A percentile compares a stretch with the other conserved stretches of the same genome.
Conservation (phyloP, 352 stramenopile genomes). For the Stephanocyclus meneghinianus region DNA sequence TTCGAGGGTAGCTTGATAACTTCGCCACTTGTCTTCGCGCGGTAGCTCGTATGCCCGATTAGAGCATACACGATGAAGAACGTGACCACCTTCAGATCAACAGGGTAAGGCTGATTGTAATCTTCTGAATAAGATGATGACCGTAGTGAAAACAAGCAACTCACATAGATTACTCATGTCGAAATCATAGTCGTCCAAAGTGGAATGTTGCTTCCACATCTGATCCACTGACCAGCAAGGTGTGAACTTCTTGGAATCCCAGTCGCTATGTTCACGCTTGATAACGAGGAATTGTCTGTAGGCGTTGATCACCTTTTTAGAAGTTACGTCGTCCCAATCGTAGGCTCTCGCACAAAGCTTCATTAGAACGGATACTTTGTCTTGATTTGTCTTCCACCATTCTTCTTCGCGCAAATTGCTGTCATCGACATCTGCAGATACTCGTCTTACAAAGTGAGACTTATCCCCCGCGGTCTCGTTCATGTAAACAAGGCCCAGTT, state of each 20-base stretch:
- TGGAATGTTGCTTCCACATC: slow-evolving; percentile 66
- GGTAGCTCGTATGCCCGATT: too few species aligned
- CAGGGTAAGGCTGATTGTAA: too few species aligned
- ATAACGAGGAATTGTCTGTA: slow-evolving; percentile 75
- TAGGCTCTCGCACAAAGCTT: slow-evolving; percentile 64
- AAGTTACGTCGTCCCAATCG: slow-evolving; percentile 49
- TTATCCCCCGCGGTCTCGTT: too few species aligned
- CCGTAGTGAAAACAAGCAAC: background rate
- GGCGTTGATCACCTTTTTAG: slow-evolving; percentile 57
- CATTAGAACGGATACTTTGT: slow-evolving; percentile 56
- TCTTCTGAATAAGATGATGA: too few species aligned
- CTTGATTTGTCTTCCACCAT: slow-evolving; percentile 63
- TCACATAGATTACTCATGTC: slow-evolving; percentile 17
- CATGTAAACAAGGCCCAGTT: too few species aligned
- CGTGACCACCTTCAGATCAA: background rate
- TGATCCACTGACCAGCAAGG: slow-evolving; percentile 56
- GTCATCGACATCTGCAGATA: too few species aligned
- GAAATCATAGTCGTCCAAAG: slow-evolving; percentile 22
- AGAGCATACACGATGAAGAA: background rate
- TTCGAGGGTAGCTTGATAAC: background rate
- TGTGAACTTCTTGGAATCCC: slow-evolving; percentile 55
- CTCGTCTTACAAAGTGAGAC: too few species aligned
- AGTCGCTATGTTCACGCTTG: slow-evolving; percentile 71
- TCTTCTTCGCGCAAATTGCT: background rate
- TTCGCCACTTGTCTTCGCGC: too few species aligned